Conservation (phyloP, 306 rosid species). For the Fagus sylvatica region DNA sequence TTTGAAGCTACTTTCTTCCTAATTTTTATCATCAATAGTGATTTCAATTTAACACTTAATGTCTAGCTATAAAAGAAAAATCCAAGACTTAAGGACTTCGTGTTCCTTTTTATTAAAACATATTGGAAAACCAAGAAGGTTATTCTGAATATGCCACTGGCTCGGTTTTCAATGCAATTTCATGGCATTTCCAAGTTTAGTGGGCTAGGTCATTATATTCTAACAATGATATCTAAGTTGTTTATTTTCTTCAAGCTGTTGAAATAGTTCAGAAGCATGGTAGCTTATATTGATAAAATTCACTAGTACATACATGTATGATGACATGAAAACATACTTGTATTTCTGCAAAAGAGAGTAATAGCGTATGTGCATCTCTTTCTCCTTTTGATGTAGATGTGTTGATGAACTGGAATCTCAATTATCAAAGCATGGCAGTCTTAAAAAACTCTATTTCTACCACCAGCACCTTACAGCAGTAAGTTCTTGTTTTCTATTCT, state of each 20-base stretch:
- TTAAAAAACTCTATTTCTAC: conserved; percentile 85
- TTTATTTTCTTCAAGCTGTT: background rate
- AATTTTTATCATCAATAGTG: too few species aligned
- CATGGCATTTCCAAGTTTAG: background rate
- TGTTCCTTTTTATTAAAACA: too few species aligned
- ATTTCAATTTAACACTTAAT: too few species aligned
- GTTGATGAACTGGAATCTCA: conserved; percentile 91
- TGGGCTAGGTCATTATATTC: background rate
- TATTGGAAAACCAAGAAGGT: too few species aligned
- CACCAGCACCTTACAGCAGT: conserved; percentile 97
- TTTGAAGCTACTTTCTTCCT: too few species aligned
- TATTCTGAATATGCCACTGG: too few species aligned
- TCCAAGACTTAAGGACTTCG: too few species aligned
- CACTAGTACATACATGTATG: too few species aligned
- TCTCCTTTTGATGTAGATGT: conserved; percentile 59
- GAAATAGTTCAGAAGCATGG: background rate
- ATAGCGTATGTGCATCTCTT: conserved; percentile 9
- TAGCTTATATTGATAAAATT: background rate
- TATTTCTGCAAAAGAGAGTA: conserved; percentile 8
- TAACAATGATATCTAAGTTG: background rate
- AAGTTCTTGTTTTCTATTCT: conserved; percentile 37
- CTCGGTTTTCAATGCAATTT: background rate
- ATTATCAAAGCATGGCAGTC: conserved; percentile 92
- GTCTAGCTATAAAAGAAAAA: too few species aligned
- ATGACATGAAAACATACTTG: background rate